Evolutionary conservation across 768 basidiomycete species (phyloP), one percentile per base, ranked within the genome.

Genomic region (Royoungia palumana): DNA sequence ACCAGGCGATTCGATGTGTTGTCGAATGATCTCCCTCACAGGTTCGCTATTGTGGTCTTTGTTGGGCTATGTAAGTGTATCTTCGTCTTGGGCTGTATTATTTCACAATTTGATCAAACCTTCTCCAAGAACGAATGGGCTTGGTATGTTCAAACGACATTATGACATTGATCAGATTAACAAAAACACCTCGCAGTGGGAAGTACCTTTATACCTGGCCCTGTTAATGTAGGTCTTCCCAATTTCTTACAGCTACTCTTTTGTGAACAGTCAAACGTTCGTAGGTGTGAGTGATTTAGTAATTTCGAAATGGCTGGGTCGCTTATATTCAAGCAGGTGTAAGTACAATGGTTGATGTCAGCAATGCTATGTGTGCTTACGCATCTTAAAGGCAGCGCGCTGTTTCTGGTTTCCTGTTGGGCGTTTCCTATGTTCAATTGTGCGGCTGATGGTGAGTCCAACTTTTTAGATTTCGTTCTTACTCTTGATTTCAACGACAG

Each of bases 11-110:
- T 12, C 10, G 7, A 2, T 22, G 35, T n/a, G 13, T 9, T 37
- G 30, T 6, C 6, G 20, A 44, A 25, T 34, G 10, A 39, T 3
- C 5, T 0, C 13, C 19, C 14, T 3, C 3, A 36, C 14, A 59
- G 58, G 40, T 60, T n/a, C 58, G 58, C 30, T 59, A 56, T 20
- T 4, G 35, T 0, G 54, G 58, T 22, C 22, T 59, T 34, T 47
- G 45, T 35, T 50, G 50, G 46, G 25, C 28, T 10, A 16, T 46
- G 58, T 60, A 38, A 2, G 58, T 47, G 7, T 30, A 19, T 10
- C 30, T 0, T 10, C 27, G 2, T 13, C 3, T 6, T 14, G 7
- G 3, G 7, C 11, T 12, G 21, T 22, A 7, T 24, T 30, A 2
- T 17, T 24, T 17, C 19, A 14, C 14, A 44, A 20, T 19, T 41